These are phyloP conservation scores for Telopea speciosissima DNA, from an alignment of 177 flowering plant genomes.

Conservation along the genomic window DNA sequence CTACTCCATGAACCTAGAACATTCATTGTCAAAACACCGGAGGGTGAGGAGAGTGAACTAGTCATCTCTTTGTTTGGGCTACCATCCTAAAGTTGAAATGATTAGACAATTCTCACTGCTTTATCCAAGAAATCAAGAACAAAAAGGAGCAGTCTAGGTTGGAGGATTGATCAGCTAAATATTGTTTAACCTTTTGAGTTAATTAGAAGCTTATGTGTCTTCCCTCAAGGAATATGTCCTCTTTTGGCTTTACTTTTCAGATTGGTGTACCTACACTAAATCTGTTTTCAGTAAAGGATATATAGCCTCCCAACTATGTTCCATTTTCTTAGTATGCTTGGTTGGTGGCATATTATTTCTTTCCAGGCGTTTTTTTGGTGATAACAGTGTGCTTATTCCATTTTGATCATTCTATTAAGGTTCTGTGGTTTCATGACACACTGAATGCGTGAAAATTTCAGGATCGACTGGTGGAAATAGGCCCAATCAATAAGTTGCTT, in stretches of 20 bases:
- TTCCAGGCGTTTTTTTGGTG: too few species aligned
- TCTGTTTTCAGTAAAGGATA: too few species aligned
- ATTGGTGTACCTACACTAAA: not conserved
- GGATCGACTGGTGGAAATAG: constrained; percentile 15
- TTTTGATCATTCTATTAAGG: not conserved
- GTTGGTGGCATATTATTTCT: not conserved
- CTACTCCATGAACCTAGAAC: too few species aligned
- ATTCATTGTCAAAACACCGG: too few species aligned
- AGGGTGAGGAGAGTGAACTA: too few species aligned
- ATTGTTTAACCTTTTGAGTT: too few species aligned
- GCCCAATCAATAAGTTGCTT: constrained; percentile 19
- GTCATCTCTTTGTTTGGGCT: not conserved
- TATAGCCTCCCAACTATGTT: not conserved
- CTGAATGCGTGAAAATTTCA: too few species aligned
- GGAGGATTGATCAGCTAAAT: not conserved
- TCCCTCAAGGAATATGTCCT: not conserved
- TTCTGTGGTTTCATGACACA: too few species aligned
- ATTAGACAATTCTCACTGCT: not conserved
- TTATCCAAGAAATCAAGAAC: not conserved
- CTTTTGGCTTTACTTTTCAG: not conserved
- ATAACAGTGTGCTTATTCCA: too few species aligned
- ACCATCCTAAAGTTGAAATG: not conserved
- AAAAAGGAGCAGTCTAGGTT: not conserved
- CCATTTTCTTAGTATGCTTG: not conserved
- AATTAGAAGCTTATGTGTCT: too few species aligned